Conservation (phyloP, 345 rosid species). For the Lepidium sativum region DNA sequence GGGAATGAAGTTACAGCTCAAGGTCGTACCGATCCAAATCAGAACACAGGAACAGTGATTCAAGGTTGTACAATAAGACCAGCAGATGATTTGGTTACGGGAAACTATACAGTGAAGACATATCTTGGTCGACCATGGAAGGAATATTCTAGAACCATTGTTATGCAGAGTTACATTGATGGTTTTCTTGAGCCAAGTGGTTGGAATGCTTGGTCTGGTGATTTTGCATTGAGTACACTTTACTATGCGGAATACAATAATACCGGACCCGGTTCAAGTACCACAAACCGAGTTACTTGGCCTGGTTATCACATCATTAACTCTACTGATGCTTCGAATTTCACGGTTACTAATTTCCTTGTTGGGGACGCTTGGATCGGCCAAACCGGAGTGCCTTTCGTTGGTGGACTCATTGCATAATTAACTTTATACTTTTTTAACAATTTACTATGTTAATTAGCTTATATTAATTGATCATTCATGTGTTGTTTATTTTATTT, state of each 20-base stretch:
- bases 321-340: conserved; percentile 57
- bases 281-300: conserved; percentile 61
- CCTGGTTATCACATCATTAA: conserved; percentile 54
- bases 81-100: conserved; percentile 52
- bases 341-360: conserved; percentile 54
- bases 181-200: conserved; percentile 54
- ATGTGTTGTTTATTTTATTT: conserved; percentile 6
- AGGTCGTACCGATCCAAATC: conserved; percentile 76
- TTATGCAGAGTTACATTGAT: conserved; percentile 49
- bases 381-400: conserved; percentile 52
- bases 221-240: conserved; percentile 56
- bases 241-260: conserved; percentile 75
- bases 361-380: conserved; percentile 64
- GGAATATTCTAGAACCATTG: conserved; percentile 69
- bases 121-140: conserved; percentile 94
- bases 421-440: neutral
- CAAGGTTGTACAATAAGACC: conserved; percentile 54
- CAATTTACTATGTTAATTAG: neutral
- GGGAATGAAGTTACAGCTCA: conserved; percentile 80
- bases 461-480: neutral
- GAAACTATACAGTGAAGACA: conserved; percentile 35
- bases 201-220: conserved; percentile 61
- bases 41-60: conserved; percentile 75
- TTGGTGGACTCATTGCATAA: conserved; percentile 26
- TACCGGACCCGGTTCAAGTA: conserved; percentile 62